phyloP scores from a whole-genome alignment of 768 basidiomycete genomes.

The Lentinula lateritia region DNA sequence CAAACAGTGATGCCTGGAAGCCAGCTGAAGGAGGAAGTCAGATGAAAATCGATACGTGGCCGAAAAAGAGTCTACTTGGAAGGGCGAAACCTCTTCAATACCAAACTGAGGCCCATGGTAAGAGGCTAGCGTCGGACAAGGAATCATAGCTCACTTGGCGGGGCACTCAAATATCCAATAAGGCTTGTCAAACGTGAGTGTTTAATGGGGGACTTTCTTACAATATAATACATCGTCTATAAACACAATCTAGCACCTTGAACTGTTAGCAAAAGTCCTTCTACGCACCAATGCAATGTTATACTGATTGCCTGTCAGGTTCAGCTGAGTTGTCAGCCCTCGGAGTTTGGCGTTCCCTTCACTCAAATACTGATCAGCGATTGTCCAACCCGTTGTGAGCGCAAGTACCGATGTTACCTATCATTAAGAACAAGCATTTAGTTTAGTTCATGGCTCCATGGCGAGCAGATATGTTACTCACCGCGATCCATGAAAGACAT shows the following conservation, averaged over 20 bases:
- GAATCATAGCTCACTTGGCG: conserved; percentile 45
- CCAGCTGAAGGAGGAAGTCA: conserved; percentile 35
- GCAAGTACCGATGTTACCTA: conserved; percentile 52
- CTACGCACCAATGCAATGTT: conserved; percentile 56
- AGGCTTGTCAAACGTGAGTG: conserved; percentile 27
- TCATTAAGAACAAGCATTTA: too few relatives aligned
- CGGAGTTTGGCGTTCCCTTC: conserved; percentile 58
- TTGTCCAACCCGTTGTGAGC: neutral
- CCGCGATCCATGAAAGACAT: conserved; percentile 63
- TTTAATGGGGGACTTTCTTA: conserved; percentile 28
- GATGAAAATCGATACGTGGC: too few relatives aligned
- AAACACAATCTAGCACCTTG: neutral
- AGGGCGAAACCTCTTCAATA: conserved; percentile 59
- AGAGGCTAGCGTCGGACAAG: neutral
- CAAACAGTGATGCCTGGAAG: conserved; percentile 59
- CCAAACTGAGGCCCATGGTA: conserved; percentile 13
- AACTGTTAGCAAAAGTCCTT: neutral
- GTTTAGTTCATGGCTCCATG: too few relatives aligned
- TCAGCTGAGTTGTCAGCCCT: conserved; percentile 50
- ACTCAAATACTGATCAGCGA: neutral
- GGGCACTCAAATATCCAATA: conserved; percentile 67
- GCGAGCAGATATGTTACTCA: conserved; percentile 13
- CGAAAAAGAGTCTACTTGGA: conserved; percentile 37
- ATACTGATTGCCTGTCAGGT: conserved; percentile 54
- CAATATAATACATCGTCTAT: conserved; percentile 69